Evolutionary conservation across 805 yeast genomes (phyloP), one percentile per base, ranked within the genome.

Genomic region (Candida odintsovae): DNA sequence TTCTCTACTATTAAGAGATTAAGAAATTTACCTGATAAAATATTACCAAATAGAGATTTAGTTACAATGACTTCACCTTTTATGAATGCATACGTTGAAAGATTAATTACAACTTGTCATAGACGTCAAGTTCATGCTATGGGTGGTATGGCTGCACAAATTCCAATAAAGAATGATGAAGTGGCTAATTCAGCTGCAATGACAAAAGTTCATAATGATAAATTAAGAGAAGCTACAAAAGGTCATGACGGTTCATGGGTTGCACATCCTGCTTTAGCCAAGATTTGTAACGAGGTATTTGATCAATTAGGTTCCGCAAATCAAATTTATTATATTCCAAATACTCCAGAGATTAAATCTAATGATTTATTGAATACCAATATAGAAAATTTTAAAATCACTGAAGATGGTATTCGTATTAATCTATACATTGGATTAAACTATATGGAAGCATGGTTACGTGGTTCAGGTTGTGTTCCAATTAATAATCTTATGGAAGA

Each of bases 181-280:
- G 77, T 67, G 43, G 78, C 81, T 48, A 85, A 86, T 67, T 70
- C 72, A 38, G 67, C 69, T 42, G 92, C 90, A 7, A 73, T 86
- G 80, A 77, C 73, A 40, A 83, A 83, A 55, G 94, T 86, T 42
- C 76, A 78, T 55, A 77, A 72, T 62, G 95, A 86, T 66, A 86
- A 86, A 66, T 75, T 82, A 53, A 72, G 94, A 59, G 95, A 86
- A 66, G 83, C 84, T 41, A 66, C 71, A 40, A 83, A 85, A 42
- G 94, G 94, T 43, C 89, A 87, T 66, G 94, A 86, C 68, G 90
- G 94, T 43, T 83, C 92, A 47, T 86, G 95, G 95, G 86, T 86
- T 62, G 92, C 92, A 6, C 94, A 86, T 62, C 95, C 95, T 11
- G 90, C 90, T 19, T 72, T 86, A 64, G 86, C 86, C 21, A 76